Evolutionary conservation across 2,329 filamentous ascomycete genomes (phyloP), one percentile per base, ranked within the genome.

Genomic region (Fusarium compactum): DNA sequence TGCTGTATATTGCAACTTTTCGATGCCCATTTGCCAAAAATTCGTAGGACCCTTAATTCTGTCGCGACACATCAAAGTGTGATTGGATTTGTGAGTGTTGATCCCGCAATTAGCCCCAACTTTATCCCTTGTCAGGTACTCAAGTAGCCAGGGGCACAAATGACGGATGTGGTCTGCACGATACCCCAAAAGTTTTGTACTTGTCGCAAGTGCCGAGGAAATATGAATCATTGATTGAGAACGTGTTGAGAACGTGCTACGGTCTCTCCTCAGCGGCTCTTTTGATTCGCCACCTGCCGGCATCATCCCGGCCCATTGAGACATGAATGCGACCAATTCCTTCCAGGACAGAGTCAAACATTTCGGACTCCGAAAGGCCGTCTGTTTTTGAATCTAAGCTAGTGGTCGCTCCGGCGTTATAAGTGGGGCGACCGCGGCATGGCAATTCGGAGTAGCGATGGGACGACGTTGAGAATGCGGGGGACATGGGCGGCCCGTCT

Each of bases 251-350:
- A 53, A 22, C 50, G 56, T 70, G 48, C 74, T 76, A 75, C 54
- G 56, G 55, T 53, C 50, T 67, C 44, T 58, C 61, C 3, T 67
- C 58, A 45, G 60, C 59, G 29, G 67, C 43, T 25, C 76, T 70
- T 40, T 69, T 74, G 53, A 84, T 81, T 65, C 82, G 78, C 82
- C 82, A 84, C 43, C 82, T 76, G 5, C 82, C 82, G 14, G 76
- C 78, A 16, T 79, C 74, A 48, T 84, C 80, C 69, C 76, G 72
- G 30, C 65, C 63, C 78, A 84, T 82, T 20, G 73, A 71, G 14
- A 84, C 74, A 30, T 76, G 65, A 46, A 80, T 72, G 10, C 75
- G 74, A 8, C 76, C 76, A 8, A 83, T 79, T 4, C 79, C 81
- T 5, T 81, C 77, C 8, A 83, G 50, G 1, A 83, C 73, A 16